A percentile compares a stretch with the other conserved stretches of the same genome.
Conservation (phyloP, 2,329 filamentous ascomycete genomes). For the Ophiobolus disseminans region DNA sequence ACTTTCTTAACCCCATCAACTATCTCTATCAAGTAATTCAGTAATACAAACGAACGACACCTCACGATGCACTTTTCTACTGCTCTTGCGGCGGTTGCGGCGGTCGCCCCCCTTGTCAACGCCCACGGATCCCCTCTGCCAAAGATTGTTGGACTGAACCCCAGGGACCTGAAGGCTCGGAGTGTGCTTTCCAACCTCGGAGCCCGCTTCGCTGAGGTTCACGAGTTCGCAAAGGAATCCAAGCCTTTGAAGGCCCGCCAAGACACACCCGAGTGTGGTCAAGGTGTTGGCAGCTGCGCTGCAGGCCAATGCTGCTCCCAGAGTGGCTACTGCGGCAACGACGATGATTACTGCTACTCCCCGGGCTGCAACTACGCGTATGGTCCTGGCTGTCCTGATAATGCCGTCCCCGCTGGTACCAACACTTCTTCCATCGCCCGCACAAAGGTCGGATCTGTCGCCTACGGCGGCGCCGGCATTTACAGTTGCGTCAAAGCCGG, state of each 20-base stretch:
- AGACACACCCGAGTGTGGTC: slow-evolving; percentile 44
- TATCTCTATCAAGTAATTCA: slow-evolving; percentile 25
- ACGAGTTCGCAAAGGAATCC: slow-evolving; percentile 25
- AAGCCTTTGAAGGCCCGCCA: slow-evolving; percentile 35
- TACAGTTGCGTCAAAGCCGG: slow-evolving; percentile 61
- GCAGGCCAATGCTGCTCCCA: slow-evolving; percentile 46
- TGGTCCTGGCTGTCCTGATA: slow-evolving; percentile 68
- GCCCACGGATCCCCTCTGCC: slow-evolving; percentile 43
- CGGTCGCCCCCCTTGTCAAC: slow-evolving; percentile 36
- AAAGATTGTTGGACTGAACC: slow-evolving; percentile 44
- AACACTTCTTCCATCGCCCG: slow-evolving; percentile 63
- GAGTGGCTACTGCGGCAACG: slow-evolving; percentile 60
- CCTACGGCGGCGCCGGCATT: slow-evolving; percentile 65
- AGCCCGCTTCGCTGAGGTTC: slow-evolving; percentile 32
- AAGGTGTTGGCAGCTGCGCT: slow-evolving; percentile 36
- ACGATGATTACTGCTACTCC: slow-evolving; percentile 63
- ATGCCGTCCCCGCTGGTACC: slow-evolving; percentile 60
- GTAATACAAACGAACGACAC: slow-evolving; percentile 30
- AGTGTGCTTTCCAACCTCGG: slow-evolving; percentile 38
- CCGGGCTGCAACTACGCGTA: slow-evolving; percentile 69
- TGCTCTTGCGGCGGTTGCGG: slow-evolving; percentile 38
- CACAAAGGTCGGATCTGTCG: slow-evolving; percentile 60
- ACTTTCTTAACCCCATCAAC: slow-evolving; percentile 18
- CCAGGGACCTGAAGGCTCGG: slow-evolving; percentile 44
- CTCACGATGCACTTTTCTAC: slow-evolving; percentile 44